Evolutionary conservation across 352 stramenopile genomes (phyloP), one percentile per base, ranked within the genome.

Genomic region (Globisporangium splendens): DNA sequence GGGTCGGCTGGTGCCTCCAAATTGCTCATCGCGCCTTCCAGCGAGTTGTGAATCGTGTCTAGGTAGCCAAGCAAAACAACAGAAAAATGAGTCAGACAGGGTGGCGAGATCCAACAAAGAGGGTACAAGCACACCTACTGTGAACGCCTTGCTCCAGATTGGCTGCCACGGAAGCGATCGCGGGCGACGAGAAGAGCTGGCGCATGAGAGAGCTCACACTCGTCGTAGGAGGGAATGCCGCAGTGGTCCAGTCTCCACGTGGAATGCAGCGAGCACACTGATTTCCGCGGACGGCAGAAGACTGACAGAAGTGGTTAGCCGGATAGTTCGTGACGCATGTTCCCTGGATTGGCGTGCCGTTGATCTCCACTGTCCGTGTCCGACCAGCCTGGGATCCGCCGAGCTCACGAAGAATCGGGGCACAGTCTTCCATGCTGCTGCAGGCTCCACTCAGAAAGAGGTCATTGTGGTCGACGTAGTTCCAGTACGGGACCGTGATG

Each of bases 401-500:
- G 17, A 94, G 69, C 0, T 91, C 84, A 0, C 54, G 83, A 11
- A 93, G 73, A 49, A 94, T 82, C 18, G 70, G 61, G 53, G 84
- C 79, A 43, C 86, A 95, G 18, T 81, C 76, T 50, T 91, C 75
- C 70, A 95, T 81, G 58, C 78, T 93, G 28, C 46, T 31, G 39
- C 86, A 95, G 31, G 44, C 56, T 0, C 84, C 81, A 18, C 64
- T 65, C 24, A 92, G 66, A 54, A 85, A 95, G 43, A 62, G 74
- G 11, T 82, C 69, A n/a, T 86, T 94, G 49, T 96, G 73, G 53
- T 91, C 66, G 21, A 91, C 82, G 48, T 93, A 96, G 68, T 96
- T 88, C 79, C 79, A 96, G 72, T 92, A 96, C 8, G 87, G 87
- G 14, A 96, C 52, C 12, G 87, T 96, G 50, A 96, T 73, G 57